Conservation (phyloP, 2,329 filamentous ascomycete genomes). For the Aspergillus ustus region DNA sequence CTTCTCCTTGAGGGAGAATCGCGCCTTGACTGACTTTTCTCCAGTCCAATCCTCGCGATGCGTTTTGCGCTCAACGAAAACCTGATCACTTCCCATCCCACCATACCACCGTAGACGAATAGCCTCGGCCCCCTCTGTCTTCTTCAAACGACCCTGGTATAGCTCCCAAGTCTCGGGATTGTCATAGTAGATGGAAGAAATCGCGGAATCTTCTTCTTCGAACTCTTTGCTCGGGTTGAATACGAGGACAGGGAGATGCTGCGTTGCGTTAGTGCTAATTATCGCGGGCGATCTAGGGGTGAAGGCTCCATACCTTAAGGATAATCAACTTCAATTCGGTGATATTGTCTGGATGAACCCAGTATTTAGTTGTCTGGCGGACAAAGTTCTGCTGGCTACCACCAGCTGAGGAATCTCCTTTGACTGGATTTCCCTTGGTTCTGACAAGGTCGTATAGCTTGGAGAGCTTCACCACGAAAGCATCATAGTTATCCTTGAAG, state of each 20-base stretch:
- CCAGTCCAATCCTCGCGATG: conserved; percentile 99
- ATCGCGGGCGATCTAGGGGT: not conserved
- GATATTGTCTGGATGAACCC: conserved; percentile 98
- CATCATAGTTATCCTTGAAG: conserved; percentile 98
- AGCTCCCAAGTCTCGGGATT: conserved; percentile 93
- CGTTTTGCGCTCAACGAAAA: conserved; percentile 97
- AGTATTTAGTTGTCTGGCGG: conserved; percentile 97
- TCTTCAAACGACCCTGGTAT: conserved; percentile 92
- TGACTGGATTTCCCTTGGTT: conserved; percentile 88
- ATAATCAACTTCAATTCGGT: conserved; percentile 98
- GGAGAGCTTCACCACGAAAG: conserved; percentile 90
- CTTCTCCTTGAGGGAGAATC: conserved; percentile 95
- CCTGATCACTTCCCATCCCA: conserved; percentile 91
- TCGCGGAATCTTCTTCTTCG: conserved; percentile 84
- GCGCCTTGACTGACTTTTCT: conserved; percentile 97
- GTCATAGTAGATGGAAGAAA: conserved; percentile 98
- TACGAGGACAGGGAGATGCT: conserved; percentile 91
- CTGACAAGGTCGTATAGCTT: conserved; percentile 93
- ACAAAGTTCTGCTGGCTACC: conserved; percentile 94
- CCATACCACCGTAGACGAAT: conserved; percentile 98
- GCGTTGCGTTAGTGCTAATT: conserved; percentile 3
- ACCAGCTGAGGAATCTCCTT: conserved; percentile 88
- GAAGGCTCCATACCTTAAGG: conserved; percentile 67
- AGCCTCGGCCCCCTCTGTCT: conserved; percentile 95
- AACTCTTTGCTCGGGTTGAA: conserved; percentile 99